Evolutionary conservation across 1,284 basidiomycete genomes (phyloP), one percentile per base, ranked within the genome.

Genomic region (Kwoniella shivajii): DNA sequence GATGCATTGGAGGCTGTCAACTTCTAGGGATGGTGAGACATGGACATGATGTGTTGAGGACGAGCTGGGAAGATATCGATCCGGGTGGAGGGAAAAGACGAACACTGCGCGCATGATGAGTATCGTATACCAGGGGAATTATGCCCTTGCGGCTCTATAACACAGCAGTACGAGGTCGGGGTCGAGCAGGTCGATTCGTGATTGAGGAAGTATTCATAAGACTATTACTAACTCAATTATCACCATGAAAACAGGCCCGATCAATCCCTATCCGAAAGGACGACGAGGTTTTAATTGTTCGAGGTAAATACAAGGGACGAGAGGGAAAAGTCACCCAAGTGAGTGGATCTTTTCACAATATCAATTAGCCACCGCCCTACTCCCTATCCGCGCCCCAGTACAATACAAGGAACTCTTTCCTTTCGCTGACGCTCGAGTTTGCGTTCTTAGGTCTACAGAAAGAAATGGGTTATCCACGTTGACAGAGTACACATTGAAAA

Each of bases 381-480:
- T 20, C 37, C 18, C 37, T 38, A 9, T 38, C n/a, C n/a, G n/a
- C 18, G n/a, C n/a, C 37, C 37, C 18, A 38, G 37, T 16, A 9
- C 37, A 38, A 20, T 9, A 39, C 7, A 16, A 18, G 9, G 37
- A 39, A 39, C 37, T 10, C 39, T n/a, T n/a, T n/a, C n/a, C n/a
- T n/a, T n/a, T 51, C 29, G 30, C 36, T 51, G 6, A 33, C 38
- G n/a, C n/a, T n/a, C 37, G 7, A n/a, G 24, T 14, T 20, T 55
- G 3, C 26, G 2, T 43, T 88, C 85, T 39, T 87, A 93, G 81
- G 94, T 98, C 64, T 97, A 97, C 87, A 90, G 95, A 79, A 97
- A 98, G 89, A 97, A 97, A 82, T 98, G 92, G 90, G 92, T 98
- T 58, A 90, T 99, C 80, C 89, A 98, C 83, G 90, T 99, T 76